Conservation (phyloP, 2,329 filamentous ascomycete species). For the Claviceps purpurea region DNA sequence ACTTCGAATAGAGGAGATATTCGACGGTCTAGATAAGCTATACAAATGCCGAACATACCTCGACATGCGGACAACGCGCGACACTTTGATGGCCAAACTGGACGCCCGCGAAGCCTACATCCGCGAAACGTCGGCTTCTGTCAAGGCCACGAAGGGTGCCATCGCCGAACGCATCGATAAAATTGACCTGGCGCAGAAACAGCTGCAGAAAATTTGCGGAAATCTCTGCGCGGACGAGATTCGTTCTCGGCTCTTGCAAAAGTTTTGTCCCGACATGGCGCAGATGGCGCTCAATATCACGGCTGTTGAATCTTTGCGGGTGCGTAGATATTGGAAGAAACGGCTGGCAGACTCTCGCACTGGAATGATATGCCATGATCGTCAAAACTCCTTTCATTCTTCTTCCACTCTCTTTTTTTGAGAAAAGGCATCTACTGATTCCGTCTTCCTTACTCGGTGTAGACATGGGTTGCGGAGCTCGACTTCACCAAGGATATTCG, state of each 20-base stretch:
- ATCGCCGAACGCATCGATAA: background rate
- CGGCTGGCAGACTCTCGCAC: too few species aligned
- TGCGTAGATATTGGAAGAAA: background rate
- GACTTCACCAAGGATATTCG: background rate
- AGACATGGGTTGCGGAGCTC: background rate
- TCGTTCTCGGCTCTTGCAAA: background rate
- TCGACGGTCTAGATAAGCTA: background rate
- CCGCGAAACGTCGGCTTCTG: background rate
- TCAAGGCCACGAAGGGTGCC: background rate
- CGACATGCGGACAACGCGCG: background rate
- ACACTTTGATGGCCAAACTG: background rate
- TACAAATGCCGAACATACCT: background rate
- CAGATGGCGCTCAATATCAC: background rate
- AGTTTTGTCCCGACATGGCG: background rate
- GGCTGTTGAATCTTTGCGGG: background rate
- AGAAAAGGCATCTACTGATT: background rate
- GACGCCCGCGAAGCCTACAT: background rate
- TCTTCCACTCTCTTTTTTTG: too few species aligned
- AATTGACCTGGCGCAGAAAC: background rate
- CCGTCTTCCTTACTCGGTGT: background rate
- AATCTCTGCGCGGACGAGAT: background rate
- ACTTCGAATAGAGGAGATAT: background rate
- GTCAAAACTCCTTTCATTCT: too few species aligned
- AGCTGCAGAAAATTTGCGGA: background rate
- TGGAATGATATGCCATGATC: too few species aligned